These are phyloP conservation scores for Alternaria gaisen DNA, from an alignment of 2,329 filamentous ascomycete species.

Conservation along the genomic window DNA sequence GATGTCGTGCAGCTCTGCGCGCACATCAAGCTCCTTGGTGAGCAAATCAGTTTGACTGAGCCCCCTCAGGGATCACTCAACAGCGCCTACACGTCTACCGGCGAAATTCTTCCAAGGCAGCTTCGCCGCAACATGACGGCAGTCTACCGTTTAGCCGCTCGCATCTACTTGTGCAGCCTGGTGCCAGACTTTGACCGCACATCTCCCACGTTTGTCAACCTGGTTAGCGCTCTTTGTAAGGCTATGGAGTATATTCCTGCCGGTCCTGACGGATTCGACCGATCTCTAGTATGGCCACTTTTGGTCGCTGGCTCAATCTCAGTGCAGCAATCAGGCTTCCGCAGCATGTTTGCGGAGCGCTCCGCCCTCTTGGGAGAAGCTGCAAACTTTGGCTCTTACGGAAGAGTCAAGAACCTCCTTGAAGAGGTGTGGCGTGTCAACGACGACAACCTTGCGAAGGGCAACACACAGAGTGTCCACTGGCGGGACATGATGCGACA, in stretches of 20 bases:
- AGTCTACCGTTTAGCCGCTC: conserved; percentile 89
- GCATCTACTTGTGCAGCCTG: conserved; percentile 96
- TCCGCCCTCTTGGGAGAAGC: conserved; percentile 77
- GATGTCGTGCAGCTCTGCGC: conserved; percentile 87
- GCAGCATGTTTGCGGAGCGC: conserved; percentile 79
- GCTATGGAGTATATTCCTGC: conserved; percentile 83
- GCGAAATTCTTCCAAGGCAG: conserved; percentile 81
- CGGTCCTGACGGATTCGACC: conserved; percentile 84
- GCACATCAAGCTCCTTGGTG: conserved; percentile 86
- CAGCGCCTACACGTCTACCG: conserved; percentile 67
- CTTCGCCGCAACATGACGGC: conserved; percentile 88
- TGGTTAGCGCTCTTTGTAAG: conserved; percentile 80
- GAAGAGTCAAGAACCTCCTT: conserved; percentile 79
- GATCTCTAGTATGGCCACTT: conserved; percentile 91
- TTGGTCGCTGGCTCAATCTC: conserved; percentile 86
- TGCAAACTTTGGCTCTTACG: conserved; percentile 84
- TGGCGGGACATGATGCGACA: conserved; percentile 94
- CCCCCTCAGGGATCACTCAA: conserved; percentile 57
- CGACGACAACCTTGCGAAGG: conserved; percentile 66
- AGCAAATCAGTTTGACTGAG: conserved; percentile 86
- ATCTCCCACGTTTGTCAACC: conserved; percentile 75
- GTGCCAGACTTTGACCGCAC: conserved; percentile 85
- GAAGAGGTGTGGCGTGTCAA: conserved; percentile 82
- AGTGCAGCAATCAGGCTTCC: conserved; percentile 76
- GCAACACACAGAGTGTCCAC: conserved; percentile 74